Evolutionary conservation across 192 early-diverging fungal species (phyloP).

Genomic region (Geranomyces variabilis): DNA sequence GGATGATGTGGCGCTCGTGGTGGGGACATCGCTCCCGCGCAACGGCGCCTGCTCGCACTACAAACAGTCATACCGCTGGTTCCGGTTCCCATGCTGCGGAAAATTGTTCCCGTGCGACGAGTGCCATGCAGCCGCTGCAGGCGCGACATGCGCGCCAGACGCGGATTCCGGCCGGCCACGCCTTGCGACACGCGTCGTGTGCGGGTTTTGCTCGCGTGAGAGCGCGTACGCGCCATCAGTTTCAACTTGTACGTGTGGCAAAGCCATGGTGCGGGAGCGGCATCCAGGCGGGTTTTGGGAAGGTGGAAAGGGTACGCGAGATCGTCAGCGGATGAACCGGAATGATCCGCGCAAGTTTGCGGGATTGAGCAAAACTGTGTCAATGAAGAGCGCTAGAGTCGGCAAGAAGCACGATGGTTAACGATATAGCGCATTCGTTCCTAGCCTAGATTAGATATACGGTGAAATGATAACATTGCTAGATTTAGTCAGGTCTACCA

Average conservation of each 20-base stretch:
- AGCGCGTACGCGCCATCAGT: constrained; percentile 54
- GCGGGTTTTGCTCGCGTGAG: constrained; percentile 83
- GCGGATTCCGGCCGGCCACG: constrained; percentile 61
- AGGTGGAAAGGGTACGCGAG: constrained; percentile 83
- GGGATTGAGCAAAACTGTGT: constrained; percentile 63
- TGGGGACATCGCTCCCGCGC: constrained; percentile 74
- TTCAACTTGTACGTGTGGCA: constrained; percentile 66
- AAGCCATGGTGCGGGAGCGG: constrained; percentile 48
- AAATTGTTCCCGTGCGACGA: constrained; percentile 80
- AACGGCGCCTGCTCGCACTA: constrained; percentile 83
- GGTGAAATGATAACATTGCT: too few species aligned
- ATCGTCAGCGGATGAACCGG: constrained; percentile 70
- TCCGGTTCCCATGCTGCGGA: constrained; percentile 90
- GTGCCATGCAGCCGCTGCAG: constrained; percentile 76
- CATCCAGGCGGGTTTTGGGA: constrained; percentile 78
- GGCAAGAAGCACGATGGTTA: constrained; percentile 28
- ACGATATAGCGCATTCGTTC: background rate
- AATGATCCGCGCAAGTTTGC: constrained; percentile 72
- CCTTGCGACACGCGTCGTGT: constrained; percentile 76
- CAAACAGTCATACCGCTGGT: constrained; percentile 84
- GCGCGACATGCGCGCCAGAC: constrained; percentile 46
- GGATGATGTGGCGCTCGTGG: constrained; percentile 62
- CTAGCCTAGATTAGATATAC: too few species aligned
- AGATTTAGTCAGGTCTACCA: too few species aligned
- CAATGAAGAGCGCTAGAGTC: constrained; percentile 32